These are phyloP conservation scores for Plasmodium malariae DNA, from an alignment of 169 alveolate species.

Conservation along the genomic window DNA sequence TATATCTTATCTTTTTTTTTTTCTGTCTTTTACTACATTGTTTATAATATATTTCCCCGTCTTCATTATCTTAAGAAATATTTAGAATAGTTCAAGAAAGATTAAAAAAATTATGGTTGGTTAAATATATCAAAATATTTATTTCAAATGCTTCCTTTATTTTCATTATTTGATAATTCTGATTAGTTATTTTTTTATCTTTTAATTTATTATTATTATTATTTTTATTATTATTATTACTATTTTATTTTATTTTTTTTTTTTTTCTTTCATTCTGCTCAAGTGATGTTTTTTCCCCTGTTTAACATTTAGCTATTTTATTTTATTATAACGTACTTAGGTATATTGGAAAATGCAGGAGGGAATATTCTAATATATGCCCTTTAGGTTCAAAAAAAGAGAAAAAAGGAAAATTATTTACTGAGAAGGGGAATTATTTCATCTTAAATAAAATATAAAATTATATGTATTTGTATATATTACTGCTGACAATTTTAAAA, in stretches of 20 bases:
- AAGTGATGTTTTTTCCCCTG: too few species aligned
- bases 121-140: not conserved
- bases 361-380: conserved; percentile 53
- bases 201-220: not conserved
- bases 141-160: not conserved
- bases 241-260: not conserved
- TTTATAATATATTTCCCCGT: not conserved
- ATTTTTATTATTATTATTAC: not conserved
- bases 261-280: conserved; percentile 1
- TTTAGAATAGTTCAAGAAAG: conserved; percentile 64
- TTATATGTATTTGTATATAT: not conserved
- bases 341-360: conserved; percentile 72
- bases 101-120: conserved; percentile 64
- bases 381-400: conserved; percentile 55
- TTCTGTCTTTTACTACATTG: not conserved
- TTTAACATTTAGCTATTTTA: too few species aligned
- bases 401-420: not conserved
- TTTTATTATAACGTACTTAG: conserved; percentile 12
- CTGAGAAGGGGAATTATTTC: not conserved
- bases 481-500: too few species aligned
- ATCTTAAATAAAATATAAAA: not conserved
- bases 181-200: not conserved
- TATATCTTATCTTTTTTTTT: not conserved
- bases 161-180: not conserved
- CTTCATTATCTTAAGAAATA: conserved; percentile 40